A percentile compares a stretch with the other conserved stretches of the same genome.
phyloP scores from a whole-genome alignment of 2,329 filamentous ascomycete genomes.

The Immersiporthe knoxdaviesiana region DNA sequence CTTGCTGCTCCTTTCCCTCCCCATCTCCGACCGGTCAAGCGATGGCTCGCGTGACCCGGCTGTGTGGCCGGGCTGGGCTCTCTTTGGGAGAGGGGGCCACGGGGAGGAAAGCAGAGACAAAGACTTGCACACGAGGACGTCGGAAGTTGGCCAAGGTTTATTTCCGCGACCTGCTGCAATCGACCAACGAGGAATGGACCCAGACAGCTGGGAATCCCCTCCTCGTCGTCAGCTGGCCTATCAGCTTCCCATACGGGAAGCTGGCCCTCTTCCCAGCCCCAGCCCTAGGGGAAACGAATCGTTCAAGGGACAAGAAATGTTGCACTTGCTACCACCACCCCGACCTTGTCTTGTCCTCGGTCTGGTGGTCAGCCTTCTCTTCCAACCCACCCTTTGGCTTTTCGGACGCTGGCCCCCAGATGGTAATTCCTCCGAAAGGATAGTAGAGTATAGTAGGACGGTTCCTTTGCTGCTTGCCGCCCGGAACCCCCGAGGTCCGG shows the following conservation, averaged over 20 bases:
- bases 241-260: slow-evolving; percentile 8
- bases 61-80: not conserved
- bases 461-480: not conserved
- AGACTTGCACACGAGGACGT: not conserved
- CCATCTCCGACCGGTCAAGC: not conserved
- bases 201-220: slow-evolving; percentile 6
- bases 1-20: too few species aligned
- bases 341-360: not conserved
- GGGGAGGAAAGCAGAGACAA: not conserved
- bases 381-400: not conserved
- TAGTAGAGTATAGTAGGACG: not conserved
- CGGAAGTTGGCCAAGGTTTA: not conserved
- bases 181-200: not conserved
- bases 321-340: not conserved
- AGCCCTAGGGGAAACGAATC: not conserved
- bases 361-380: not conserved
- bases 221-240: not conserved
- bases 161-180: not conserved
- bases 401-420: not conserved
- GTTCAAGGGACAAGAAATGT: not conserved
- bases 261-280: not conserved
- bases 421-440: not conserved
- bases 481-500: not conserved
- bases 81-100: not conserved
- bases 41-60: not conserved